Conservation (phyloP, 495 filamentous ascomycete genomes). For the Trypethelium eluteriae region DNA sequence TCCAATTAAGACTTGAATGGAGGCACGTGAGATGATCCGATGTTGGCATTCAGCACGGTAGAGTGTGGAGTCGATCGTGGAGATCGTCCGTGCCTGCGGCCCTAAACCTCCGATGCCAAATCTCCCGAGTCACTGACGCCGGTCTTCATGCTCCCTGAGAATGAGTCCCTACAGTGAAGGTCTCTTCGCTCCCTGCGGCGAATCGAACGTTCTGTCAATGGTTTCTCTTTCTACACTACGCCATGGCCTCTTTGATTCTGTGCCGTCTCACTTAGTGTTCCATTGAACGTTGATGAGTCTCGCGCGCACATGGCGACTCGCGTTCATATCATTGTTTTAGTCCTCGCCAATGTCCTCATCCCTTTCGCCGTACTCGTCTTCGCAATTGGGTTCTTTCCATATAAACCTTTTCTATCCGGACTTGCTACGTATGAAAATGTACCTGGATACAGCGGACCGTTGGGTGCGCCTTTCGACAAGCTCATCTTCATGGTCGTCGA, state of each 20-base stretch:
- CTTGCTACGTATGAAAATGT: slow-evolving; percentile 40
- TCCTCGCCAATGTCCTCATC: slow-evolving; percentile 64
- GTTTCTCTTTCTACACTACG: neutral
- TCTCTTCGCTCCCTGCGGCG: too few relatives aligned
- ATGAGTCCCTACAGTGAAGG: neutral
- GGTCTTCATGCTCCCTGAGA: neutral
- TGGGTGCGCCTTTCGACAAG: slow-evolving; percentile 68
- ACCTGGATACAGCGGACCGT: neutral
- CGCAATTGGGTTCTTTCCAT: slow-evolving; percentile 91
- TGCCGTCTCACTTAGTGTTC: neutral
- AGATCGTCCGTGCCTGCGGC: neutral
- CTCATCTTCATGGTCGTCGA: slow-evolving; percentile 97
- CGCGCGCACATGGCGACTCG: neutral
- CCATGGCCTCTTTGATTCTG: neutral
- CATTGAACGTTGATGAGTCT: neutral
- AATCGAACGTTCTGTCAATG: neutral
- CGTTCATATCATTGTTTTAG: slow-evolving; percentile 12
- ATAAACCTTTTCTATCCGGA: slow-evolving; percentile 86
- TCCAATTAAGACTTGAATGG: too few relatives aligned
- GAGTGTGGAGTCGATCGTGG: neutral
- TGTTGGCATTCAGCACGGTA: too few relatives aligned
- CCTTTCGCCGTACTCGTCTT: slow-evolving; percentile 73
- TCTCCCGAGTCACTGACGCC: neutral
- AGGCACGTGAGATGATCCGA: too few relatives aligned
- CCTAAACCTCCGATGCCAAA: neutral